Evolutionary conservation across 805 yeast genomes (phyloP), one percentile per base, ranked within the genome.

Genomic region (Saturnispora halmiae): DNA sequence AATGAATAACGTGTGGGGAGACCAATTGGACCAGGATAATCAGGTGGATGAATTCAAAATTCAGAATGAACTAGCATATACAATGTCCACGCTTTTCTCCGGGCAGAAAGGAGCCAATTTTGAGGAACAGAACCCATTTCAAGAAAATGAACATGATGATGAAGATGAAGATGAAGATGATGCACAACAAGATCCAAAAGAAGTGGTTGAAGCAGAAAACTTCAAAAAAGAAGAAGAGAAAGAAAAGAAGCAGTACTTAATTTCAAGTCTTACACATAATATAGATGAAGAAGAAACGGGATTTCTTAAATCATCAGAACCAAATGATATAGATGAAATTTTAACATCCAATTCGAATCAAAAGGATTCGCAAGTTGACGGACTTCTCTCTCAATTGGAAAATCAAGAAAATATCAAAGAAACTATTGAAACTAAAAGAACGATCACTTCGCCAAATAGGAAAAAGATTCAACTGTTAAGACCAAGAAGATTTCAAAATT

Each of bases 381-480:
- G 25, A n/a, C 27, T 34, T 9, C 21, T 22, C n/a, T n/a, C n/a
- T n/a, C n/a, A n/a, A n/a, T n/a, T n/a, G n/a, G n/a, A n/a, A 25
- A 25, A 19, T 28, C 9, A 29, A 39, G 29, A 33, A 39, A 29
- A 39, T 32, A 19, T 28, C 9, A 29, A 39, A 24, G 37, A 39
- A 29, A 39, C 36, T 38, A 27, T 18, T 24, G 41, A 20, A 34
- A 26, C 20, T 20, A 20, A 37, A 31, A 24, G 34, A 26, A 14
- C 32, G 13, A 10, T 55, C 15, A 40, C 56, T 3, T 65, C 73
- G 2, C 70, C 72, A 22, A 59, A 65, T 31, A 65, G 61, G 46
- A 31, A 18, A 14, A 58, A 61, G 28, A 48, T 65, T 16, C 64
- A 66, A 29, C 56, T 75, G 20, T 66, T 69, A 47, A 66, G 68